These are phyloP conservation scores for Metroxylon sagu DNA, from an alignment of 176 grass and related monocot species.

Conservation along the genomic window DNA sequence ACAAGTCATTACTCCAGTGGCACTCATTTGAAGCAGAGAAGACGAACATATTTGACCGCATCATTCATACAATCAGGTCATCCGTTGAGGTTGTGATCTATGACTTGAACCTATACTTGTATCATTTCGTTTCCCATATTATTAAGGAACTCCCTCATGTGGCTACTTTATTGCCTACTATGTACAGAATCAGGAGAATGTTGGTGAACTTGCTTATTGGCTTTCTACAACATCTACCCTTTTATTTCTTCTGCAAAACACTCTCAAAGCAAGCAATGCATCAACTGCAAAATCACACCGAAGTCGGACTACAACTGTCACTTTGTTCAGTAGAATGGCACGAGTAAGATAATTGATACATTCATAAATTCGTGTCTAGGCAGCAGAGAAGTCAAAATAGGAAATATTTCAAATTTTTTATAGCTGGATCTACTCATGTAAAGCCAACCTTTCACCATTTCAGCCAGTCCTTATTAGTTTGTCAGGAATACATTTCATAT, in stretches of 20 bases:
- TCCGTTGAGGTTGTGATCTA: conserved; percentile 54
- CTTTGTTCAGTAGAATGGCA: conserved; percentile 72
- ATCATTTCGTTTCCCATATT: no score
- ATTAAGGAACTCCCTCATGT: neutral
- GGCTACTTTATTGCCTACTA: neutral
- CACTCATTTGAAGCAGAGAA: conserved; percentile 87
- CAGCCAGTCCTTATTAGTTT: no score
- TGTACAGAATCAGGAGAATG: conserved; percentile 50
- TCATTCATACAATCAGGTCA: conserved; percentile 80
- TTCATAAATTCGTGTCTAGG: neutral
- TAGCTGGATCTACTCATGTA: no score
- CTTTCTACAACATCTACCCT: conserved; percentile 78
- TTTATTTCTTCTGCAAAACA: conserved; percentile 74
- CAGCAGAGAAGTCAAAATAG: conserved; percentile 13
- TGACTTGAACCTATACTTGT: no score
- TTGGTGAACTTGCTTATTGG: conserved; percentile 80
- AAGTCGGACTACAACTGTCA: conserved; percentile 37
- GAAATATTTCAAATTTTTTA: conserved; percentile 1
- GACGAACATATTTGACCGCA: conserved; percentile 88
- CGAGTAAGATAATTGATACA: conserved; percentile 33
- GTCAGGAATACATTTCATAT: no score
- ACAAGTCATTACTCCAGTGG: conserved; percentile 83
- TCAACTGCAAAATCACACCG: conserved; percentile 39
- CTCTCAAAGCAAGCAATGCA: conserved; percentile 70
- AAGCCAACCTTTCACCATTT: no score